A percentile compares a stretch with the other conserved stretches of the same genome.
phyloP scores from a whole-genome alignment of 2,329 filamentous ascomycete genomes.

The Fonsecaea multimorphosa region DNA sequence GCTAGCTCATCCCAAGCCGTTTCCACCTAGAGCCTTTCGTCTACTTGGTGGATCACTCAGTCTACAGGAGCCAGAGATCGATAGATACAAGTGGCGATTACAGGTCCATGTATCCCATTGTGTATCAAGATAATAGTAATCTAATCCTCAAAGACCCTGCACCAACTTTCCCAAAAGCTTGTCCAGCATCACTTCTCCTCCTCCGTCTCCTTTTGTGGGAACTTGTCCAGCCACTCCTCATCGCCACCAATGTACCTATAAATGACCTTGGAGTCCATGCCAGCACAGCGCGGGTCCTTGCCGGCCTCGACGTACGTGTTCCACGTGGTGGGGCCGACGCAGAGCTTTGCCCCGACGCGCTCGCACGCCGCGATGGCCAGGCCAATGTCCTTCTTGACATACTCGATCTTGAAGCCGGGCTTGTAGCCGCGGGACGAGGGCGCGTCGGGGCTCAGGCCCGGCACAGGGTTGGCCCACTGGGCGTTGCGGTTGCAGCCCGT shows the following conservation, averaged over 20 bases:
- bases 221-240: conserved; percentile 19
- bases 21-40: neutral
- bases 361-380: conserved; percentile 62
- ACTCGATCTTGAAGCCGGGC: conserved; percentile 63
- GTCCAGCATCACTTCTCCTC: too few species aligned
- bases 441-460: conserved; percentile 55
- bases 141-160: neutral
- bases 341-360: conserved; percentile 56
- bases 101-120: neutral
- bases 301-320: conserved; percentile 59
- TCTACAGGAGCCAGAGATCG: neutral
- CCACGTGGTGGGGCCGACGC: conserved; percentile 57
- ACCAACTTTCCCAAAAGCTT: too few species aligned
- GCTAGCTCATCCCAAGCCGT: neutral
- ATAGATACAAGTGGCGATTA: neutral
- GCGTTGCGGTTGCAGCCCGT: conserved; percentile 60
- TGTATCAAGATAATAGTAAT: neutral
- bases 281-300: conserved; percentile 57
- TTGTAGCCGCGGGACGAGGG: conserved; percentile 56
- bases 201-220: neutral
- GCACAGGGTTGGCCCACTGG: conserved; percentile 59
- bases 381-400: conserved; percentile 66
- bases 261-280: conserved; percentile 62
- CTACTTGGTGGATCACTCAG: neutral
- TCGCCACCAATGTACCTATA: conserved; percentile 55